Base-by-base conservation (phyloP, 495 filamentous ascomycete species). In the Massariosphaeria phaeospora region DNA sequence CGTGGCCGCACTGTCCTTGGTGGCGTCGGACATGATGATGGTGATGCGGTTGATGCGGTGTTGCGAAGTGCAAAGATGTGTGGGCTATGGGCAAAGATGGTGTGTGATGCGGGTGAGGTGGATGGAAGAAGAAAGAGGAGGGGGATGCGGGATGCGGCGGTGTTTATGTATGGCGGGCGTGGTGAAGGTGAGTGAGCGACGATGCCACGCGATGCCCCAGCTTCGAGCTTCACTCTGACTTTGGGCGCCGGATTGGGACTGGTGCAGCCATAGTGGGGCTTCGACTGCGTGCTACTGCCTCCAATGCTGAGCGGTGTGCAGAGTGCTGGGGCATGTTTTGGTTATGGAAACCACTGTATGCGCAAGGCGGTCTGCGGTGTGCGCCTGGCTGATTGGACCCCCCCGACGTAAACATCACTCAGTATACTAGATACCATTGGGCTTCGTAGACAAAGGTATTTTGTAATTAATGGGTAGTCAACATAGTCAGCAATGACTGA, bases 21-120 rank as follows among this genome's bases (percentile, higher is more conserved):
- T 33, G 11, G 18, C 29, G 24, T 54, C 56, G 21, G 56, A 48
- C 56, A 59, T 59, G 36, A 21, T 50, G 45, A 43, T 41, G 38
- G 12, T 26, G 45, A 31, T 24, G 52, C 24, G 12, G 33, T 6
- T 48, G 44, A 15, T 29, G 12, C n/a, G 38, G 26, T 23, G 43
- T 25, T 9, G 27, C 10, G 25, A 33, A 12, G 2, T 48, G 26
- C 9, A 24, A 27, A 21, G 1, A 25, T 20, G 8, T 17, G 46
- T 36, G 21, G 33, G 17, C 3, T 8, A 11, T 10, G 21, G 15
- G 10, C 7, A 40, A 40, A 7, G 20, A 10, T 44, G 40, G 4
- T 44, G 40, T 7, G 17, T 8, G 17, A 27, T 3, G 40, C 20
- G 36, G 36, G 9, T 40, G 36, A 7, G 25, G n/a, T 4, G 27